Percentiles rank a stretch among this genome's conserved stretches.
phyloP scores from a whole-genome alignment of 1,284 basidiomycete species.

The Ganoderma lucidum region DNA sequence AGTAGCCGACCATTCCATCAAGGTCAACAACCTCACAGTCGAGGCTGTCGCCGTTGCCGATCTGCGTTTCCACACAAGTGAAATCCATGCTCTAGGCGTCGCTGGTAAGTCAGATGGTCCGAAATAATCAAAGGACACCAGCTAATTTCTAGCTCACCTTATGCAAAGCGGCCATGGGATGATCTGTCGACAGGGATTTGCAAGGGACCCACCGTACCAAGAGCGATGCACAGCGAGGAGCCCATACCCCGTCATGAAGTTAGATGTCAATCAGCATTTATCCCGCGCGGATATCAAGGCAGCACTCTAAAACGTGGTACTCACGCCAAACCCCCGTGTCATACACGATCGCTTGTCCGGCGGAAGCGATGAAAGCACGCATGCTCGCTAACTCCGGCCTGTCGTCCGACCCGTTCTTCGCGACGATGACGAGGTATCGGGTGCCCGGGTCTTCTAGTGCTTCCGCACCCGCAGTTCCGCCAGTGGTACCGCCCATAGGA shows the following conservation, averaged over 20 bases:
- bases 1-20: slow-evolving; percentile 43
- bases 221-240: not conserved
- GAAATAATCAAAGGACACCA: not conserved
- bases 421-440: slow-evolving; percentile 85
- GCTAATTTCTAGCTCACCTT: slow-evolving; percentile 54
- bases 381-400: slow-evolving; percentile 78
- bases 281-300: not conserved
- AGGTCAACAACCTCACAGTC: slow-evolving; percentile 84
- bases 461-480: slow-evolving; percentile 43
- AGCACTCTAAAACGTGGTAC: slow-evolving; percentile 17
- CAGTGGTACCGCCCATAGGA: slow-evolving; percentile 73
- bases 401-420: slow-evolving; percentile 77
- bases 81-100: slow-evolving; percentile 73
- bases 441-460: slow-evolving; percentile 58
- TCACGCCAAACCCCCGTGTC: slow-evolving; percentile 86
- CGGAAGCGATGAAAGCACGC: slow-evolving; percentile 82
- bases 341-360: slow-evolving; percentile 87
- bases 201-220: not conserved
- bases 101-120: too few relatives aligned
- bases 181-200: slow-evolving; percentile 57
- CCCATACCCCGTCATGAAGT: not conserved
- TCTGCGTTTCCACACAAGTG: slow-evolving; percentile 85
- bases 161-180: slow-evolving; percentile 84
- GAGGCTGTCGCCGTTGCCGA: slow-evolving; percentile 71
- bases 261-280: not conserved